These are phyloP conservation scores for Fusarium solani-melongenae DNA, from an alignment of 2,329 filamentous ascomycete genomes.

Conservation along the genomic window DNA sequence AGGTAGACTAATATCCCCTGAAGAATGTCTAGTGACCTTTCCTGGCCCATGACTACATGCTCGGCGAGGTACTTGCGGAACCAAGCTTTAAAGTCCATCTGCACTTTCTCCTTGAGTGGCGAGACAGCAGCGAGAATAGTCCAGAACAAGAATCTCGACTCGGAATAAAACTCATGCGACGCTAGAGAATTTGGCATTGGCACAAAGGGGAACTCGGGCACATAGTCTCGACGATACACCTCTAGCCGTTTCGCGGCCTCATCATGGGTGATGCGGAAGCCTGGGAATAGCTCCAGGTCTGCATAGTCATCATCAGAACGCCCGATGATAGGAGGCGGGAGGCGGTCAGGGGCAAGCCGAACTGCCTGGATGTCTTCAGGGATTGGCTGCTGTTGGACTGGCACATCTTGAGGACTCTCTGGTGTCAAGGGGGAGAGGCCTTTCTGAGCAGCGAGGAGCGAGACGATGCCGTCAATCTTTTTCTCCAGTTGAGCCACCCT, in stretches of 20 bases:
- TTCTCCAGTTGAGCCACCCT: constrained; percentile 52
- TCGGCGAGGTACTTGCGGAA: constrained; percentile 51
- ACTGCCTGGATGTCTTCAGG: neutral
- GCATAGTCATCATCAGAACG: constrained; percentile 2
- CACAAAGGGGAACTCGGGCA: constrained; percentile 54
- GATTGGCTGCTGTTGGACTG: neutral
- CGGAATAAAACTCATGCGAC: constrained; percentile 46
- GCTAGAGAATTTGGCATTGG: constrained; percentile 41
- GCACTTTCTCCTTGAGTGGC: constrained; percentile 46
- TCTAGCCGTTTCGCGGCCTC: constrained; percentile 49
- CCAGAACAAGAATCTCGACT: constrained; percentile 52
- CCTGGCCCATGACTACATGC: constrained; percentile 51
- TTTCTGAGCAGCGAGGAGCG: constrained; percentile 48
- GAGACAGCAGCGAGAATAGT: constrained; percentile 49
- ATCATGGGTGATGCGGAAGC: constrained; percentile 46
- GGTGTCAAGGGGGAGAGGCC: constrained; percentile 37
- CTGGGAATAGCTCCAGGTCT: constrained; percentile 48
- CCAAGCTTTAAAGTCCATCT: constrained; percentile 49
- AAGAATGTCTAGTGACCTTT: constrained; percentile 50
- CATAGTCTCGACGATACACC: constrained; percentile 48
- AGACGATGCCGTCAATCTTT: constrained; percentile 55
- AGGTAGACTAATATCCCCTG: constrained; percentile 53
- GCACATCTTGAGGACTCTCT: constrained; percentile 35
- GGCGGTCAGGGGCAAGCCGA: neutral
- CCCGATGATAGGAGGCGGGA: neutral